A percentile compares a stretch with the other conserved stretches of the same genome.
Evolutionary conservation across 2,329 filamentous ascomycete species (phyloP).

Genomic region (Alternaria angustiovoidea): DNA sequence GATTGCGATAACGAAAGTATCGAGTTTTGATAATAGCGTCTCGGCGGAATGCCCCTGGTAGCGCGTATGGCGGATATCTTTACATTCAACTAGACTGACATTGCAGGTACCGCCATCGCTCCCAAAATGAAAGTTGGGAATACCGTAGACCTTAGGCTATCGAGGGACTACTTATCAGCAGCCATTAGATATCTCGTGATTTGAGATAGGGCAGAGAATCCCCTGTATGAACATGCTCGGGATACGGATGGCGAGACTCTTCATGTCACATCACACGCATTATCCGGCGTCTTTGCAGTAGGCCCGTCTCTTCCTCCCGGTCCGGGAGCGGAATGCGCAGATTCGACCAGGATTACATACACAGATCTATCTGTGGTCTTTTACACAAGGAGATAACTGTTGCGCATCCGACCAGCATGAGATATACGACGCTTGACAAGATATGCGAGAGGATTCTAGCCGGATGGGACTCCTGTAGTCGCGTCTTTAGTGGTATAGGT

Average conservation of each 20-base stretch:
- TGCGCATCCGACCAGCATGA: background rate
- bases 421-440: background rate
- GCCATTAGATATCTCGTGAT: background rate
- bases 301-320: background rate
- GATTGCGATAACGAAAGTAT: background rate
- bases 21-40: background rate
- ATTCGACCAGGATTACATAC: background rate
- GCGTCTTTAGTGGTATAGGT: background rate
- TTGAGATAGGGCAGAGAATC: background rate
- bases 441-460: background rate
- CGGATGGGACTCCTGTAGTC: background rate
- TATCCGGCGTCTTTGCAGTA: background rate
- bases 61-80: background rate
- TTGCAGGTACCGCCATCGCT: background rate
- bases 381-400: background rate
- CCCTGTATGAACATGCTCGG: background rate
- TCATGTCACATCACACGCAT: conserved; percentile 1
- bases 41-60: background rate
- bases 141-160: background rate
- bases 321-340: background rate
- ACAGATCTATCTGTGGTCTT: background rate
- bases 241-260: background rate
- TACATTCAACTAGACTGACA: background rate
- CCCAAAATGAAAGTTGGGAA: background rate
- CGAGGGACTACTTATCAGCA: background rate